These are phyloP conservation scores for Thielaviopsis euricoi DNA, from an alignment of 2,329 filamentous ascomycete genomes.

Conservation along the genomic window DNA sequence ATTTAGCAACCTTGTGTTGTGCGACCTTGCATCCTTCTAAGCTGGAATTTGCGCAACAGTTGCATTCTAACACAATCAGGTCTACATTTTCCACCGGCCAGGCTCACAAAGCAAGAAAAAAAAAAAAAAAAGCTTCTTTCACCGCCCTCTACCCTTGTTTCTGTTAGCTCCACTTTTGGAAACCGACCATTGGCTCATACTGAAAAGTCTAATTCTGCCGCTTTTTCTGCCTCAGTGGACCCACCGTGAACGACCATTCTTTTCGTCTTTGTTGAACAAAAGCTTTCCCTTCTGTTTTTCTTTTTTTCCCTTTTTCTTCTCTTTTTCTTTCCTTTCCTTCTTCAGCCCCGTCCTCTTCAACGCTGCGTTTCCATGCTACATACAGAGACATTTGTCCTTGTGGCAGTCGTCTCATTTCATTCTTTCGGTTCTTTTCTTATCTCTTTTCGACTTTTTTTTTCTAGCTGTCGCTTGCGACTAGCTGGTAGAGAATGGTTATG, in stretches of 20 bases:
- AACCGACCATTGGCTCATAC: background rate
- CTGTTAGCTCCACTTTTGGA: background rate
- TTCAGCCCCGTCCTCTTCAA: constrained; percentile 68
- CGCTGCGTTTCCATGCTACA: constrained; percentile 94
- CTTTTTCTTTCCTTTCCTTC: constrained; percentile 23
- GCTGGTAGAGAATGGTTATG: background rate
- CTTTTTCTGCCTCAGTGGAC: constrained; percentile 2
- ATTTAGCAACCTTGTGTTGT: background rate
- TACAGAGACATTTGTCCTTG: constrained; percentile 35
- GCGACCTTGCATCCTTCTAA: background rate
- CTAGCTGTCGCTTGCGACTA: background rate
- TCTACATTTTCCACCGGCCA: too few species aligned
- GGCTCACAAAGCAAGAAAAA: too few species aligned
- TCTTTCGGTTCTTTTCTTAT: constrained; percentile 1
- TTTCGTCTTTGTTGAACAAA: background rate
- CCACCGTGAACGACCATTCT: constrained; percentile 4
- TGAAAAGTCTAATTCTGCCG: background rate
- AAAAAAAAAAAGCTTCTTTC: background rate
- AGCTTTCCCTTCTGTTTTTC: constrained; percentile 8
- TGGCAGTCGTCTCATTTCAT: constrained; percentile 18
- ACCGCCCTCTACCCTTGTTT: background rate
- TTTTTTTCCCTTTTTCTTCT: constrained; percentile 1
- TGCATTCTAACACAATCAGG: background rate
- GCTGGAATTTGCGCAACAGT: background rate
- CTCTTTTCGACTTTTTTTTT: constrained; percentile 12